Base-by-base conservation (phyloP, 495 filamentous ascomycete genomes). In the Penicillium nucicola region DNA sequence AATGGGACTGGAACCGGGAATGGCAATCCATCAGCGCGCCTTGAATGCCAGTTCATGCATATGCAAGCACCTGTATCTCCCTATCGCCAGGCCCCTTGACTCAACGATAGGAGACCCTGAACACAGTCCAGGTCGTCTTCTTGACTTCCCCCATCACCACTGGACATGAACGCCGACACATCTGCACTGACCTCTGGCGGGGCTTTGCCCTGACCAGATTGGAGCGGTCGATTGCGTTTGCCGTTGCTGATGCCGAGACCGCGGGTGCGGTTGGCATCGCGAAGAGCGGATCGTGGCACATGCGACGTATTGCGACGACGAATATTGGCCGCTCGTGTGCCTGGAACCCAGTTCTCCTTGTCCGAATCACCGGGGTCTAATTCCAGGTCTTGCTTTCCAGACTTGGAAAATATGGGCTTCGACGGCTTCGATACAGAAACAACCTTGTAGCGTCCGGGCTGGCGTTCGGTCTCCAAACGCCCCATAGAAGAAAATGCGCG, bases 261-360 rank as follows among this genome's bases (percentile, higher is more conserved):
- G 23, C 57, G 64, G 37, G 61, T 58, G 1, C 57, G 56, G 57
- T 65, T 69, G 42, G 70, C 76, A 59, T 68, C 83, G 58, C 51
- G 76, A 62, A 74, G 74, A 49, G 63, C 77, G 52, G 45, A 77
- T 56, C 76, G 70, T 33, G 61, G 52, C 22, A 66, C 53, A 9
- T 70, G 65, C 17, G 67, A 66, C 12, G 61, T 54, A n/a, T 65
- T 54, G 13, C 69, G 66, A 17, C 70, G 69, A 51, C 68, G 73
- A 34, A 68, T 42, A 30, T 73, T 66, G 17, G 71, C 62, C 12
- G 55, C 56, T 32, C 72, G 67, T 6, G 76, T 82, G 17, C 73
- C 80, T 1, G 83, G 82, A 41, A 85, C 79, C 89, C 88, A 93
- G 64, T 97, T 97, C 70, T 97, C 92, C 65, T 97, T 97, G 60